Evolutionary conservation across 306 rosid species (phyloP).

Genomic region (Cucurbita maxima): DNA sequence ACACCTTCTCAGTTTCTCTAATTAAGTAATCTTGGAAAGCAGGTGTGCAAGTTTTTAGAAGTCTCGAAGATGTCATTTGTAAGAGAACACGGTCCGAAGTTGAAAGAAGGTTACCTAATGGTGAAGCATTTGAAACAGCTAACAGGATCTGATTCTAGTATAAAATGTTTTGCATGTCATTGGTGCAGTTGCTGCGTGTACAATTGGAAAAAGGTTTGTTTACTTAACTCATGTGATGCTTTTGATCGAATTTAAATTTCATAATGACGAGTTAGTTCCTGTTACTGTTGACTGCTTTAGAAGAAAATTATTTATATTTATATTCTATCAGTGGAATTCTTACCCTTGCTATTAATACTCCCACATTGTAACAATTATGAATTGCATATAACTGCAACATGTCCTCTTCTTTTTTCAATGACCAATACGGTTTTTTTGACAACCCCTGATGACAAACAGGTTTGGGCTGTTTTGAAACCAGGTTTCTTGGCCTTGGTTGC

Average conservation of each 20-base stretch:
- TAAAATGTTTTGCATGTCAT: constrained; percentile 9
- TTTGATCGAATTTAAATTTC: not conserved
- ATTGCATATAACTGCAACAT: not conserved
- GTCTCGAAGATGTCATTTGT: constrained; percentile 37
- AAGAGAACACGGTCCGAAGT: constrained; percentile 32
- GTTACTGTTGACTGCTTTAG: not conserved
- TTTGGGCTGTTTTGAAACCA: constrained; percentile 40
- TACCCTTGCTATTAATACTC: not conserved
- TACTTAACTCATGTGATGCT: not conserved
- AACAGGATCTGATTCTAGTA: constrained; percentile 15
- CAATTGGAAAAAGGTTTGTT: constrained; percentile 37
- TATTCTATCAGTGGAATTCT: not conserved
- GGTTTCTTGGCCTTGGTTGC: constrained; percentile 37
- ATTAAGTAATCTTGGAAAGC: not conserved
- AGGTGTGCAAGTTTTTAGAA: constrained; percentile 47
- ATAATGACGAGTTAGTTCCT: not conserved
- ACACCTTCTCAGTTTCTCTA: not conserved
- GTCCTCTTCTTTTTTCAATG: not conserved
- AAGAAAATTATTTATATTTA: not conserved
- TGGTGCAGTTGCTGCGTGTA: constrained; percentile 16
- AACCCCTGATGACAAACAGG: constrained; percentile 17
- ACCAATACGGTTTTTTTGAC: not conserved
- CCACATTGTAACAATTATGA: not conserved
- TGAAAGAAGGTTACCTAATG: constrained; percentile 42
- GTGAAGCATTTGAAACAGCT: constrained; percentile 32